Base-by-base conservation (phyloP, 1,284 basidiomycete species). In the Ustilago lituana region DNA sequence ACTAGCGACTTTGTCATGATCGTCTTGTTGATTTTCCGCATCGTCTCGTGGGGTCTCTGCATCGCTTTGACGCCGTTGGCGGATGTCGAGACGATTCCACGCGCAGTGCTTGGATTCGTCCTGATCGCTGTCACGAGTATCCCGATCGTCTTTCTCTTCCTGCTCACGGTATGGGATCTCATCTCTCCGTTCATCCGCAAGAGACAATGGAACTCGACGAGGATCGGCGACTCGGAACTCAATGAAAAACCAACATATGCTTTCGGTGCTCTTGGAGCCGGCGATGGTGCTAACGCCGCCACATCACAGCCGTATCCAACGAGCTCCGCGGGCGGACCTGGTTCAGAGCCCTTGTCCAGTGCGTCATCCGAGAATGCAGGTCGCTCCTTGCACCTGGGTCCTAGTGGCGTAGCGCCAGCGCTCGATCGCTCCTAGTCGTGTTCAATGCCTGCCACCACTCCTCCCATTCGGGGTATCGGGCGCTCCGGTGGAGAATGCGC, bases 61-160 rank as follows among this genome's bases (percentile, higher is more conserved):
- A 57, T 81, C 15, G 74, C 72, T 1, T 59, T 82, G 38, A 77
- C 79, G 19, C 70, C 68, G 4, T 35, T 72, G 17, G 71, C 75
- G 8, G 60, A 75, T 22, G 56, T 80, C 41, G 57, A 71, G 53
- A 77, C 76, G 23, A 81, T 82, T 37, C 78, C 79, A 10, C 63
- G 80, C 9, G 78, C 77, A 9, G 68, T 82, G 19, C 61, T 82
- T 1, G 80, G 79, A 4, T 80, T 79, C 31, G 81, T 74, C 5
- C 40, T 78, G 27, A 48, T 82, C 14, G 79, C 66, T 5, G 65
- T 81, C 12, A 76, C 76, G 6, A 63, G 61, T 1, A 51, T 82
- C 9, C 76, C 78, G 24, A 74, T 82, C 63, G 46, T 82, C 32
- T 74, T 73, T 35, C 33, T 79, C 17, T 76, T 82, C 53, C 51